Evolutionary conservation across 2,329 filamentous ascomycete genomes (phyloP).

Genomic region (Claviceps fusiformis): DNA sequence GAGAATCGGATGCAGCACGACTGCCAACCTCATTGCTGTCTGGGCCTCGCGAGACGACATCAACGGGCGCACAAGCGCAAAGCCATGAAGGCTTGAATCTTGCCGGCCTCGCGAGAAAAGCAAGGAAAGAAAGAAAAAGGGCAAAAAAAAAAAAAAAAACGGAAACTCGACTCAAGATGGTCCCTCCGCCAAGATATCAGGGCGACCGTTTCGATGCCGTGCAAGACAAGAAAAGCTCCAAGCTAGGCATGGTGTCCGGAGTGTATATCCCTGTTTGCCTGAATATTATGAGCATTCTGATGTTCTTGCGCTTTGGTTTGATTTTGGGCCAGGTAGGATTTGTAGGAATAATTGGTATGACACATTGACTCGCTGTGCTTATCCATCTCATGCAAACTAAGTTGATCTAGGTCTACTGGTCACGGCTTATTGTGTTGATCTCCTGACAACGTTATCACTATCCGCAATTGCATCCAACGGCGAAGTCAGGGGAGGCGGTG

Average conservation of each 20-base stretch:
- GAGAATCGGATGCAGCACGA: background rate
- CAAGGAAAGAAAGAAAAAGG: too few species aligned
- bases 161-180: constrained; percentile 1
- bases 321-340: constrained; percentile 71
- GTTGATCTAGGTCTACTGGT: constrained; percentile 48
- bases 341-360: constrained; percentile 60
- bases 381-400: constrained; percentile 1
- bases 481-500: constrained; percentile 74
- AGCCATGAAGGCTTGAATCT: background rate
- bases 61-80: background rate
- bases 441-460: constrained; percentile 74
- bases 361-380: background rate
- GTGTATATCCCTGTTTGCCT: constrained; percentile 82
- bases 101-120: too few species aligned
- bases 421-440: constrained; percentile 64
- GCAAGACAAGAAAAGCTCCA: constrained; percentile 33
- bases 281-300: constrained; percentile 80
- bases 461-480: constrained; percentile 85
- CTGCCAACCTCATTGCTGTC: background rate
- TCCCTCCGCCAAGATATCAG: constrained; percentile 7
- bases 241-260: constrained; percentile 64
- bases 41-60: background rate
- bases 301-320: constrained; percentile 82
- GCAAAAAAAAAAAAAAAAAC: background rate
- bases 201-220: constrained; percentile 12